Evolutionary conservation across 768 basidiomycete species (phyloP), one percentile per base, ranked within the genome.

Genomic region (Mycena leptocephala): DNA sequence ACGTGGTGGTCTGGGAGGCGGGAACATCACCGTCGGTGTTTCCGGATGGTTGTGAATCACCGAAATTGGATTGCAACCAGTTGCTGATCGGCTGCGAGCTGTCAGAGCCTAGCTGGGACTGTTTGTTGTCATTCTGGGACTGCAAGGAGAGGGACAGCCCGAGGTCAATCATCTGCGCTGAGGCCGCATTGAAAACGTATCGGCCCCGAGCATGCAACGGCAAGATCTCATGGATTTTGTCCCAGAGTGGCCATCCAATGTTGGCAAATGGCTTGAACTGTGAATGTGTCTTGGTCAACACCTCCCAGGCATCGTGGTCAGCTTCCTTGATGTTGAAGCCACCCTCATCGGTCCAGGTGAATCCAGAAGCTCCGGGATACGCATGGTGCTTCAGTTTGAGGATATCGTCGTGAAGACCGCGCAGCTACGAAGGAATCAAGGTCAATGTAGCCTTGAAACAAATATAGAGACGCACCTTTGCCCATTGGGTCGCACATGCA

Each of bases 321-420:
- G 68, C 73, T 8, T 66, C 63, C 14, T 66, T 74, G 39, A 74
- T 41, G 26, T 69, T 58, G 33, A 74, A 74, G 22, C 73, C 66
- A 39, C 43, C 41, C 24, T 74, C 53, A 24, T 74, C 33, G 24
- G 64, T 58, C 35, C 55, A 74, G 8, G 73, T 53, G 20, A 28
- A 74, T 14, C 72, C 72, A 14, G 73, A 74, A 32, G 53, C 32
- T 30, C 66, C 73, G 13, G 33, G n/a, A 46, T 74, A 68, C 11
- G 41, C 16, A 20, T 65, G 22, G 22, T 74, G 64, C 24, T 56
- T 74, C 5, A 41, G 66, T 35, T 56, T 18, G 5, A 66, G 46
- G 32, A 74, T 51, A 33, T 35, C 10, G 13, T 74, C 72, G 26
- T 55, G 43, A 43, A 74, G 32, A 24, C 35, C 41, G 16, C 65